Evolutionary conservation across 257 asterid genomes (phyloP).

Genomic region (Rubia yunnanensis): DNA sequence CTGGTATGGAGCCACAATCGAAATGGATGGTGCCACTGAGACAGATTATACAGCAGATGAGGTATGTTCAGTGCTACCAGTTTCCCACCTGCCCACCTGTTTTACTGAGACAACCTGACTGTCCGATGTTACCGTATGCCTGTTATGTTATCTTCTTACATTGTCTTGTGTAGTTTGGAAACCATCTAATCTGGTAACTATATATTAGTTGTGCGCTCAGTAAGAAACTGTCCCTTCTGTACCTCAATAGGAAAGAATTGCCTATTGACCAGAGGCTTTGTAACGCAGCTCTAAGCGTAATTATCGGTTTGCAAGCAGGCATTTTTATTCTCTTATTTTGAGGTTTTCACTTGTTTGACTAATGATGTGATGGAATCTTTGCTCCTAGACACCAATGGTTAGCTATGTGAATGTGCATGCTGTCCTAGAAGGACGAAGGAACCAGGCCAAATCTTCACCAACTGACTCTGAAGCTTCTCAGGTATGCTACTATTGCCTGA

Average conservation of each 20-base stretch:
- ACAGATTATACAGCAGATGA: conserved; percentile 94
- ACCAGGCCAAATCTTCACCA: conserved; percentile 81
- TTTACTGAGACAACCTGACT: not conserved
- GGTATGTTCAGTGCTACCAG: conserved; percentile 29
- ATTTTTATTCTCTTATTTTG: not conserved
- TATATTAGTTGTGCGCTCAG: not conserved
- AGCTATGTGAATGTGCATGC: conserved; percentile 95
- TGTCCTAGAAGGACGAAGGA: conserved; percentile 81
- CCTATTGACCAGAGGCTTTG: no score
- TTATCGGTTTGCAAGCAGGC: not conserved
- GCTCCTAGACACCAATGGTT: conserved; percentile 79
- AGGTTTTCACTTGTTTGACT: not conserved
- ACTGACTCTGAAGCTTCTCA: conserved; percentile 82
- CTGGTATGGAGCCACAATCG: conserved; percentile 94
- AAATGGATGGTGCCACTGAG: conserved; percentile 84
- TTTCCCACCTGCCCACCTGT: not conserved
- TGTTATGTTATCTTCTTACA: not conserved
- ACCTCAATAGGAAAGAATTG: no score
- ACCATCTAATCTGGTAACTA: not conserved
- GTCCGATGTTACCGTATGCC: not conserved
- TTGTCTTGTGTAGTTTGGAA: not conserved
- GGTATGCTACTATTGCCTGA: conserved; percentile 30
- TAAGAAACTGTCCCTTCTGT: not conserved
- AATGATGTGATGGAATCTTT: conserved; percentile 10
- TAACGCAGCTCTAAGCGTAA: not conserved